A percentile compares a stretch with the other conserved stretches of the same genome.
Evolutionary conservation across 2,329 filamentous ascomycete genomes (phyloP).

Genomic region (Stachybotrys chartarum): DNA sequence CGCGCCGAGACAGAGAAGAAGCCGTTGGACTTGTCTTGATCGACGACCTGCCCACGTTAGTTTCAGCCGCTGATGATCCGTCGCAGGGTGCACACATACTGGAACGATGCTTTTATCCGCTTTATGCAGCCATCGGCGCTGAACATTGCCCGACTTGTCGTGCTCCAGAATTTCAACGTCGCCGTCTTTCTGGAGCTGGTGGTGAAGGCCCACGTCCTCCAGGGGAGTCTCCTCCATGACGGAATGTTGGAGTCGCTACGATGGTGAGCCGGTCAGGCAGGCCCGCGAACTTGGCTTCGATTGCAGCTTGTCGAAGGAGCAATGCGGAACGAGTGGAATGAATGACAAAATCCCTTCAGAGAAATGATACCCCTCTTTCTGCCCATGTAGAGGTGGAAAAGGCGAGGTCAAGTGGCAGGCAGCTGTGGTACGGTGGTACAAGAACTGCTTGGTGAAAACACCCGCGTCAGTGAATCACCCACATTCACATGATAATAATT

Average conservation of each 20-base stretch:
- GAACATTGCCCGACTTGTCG: slow-evolving; percentile 28
- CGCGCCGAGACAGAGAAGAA: slow-evolving; percentile 19
- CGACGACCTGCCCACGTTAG: slow-evolving; percentile 13
- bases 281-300: too few species aligned
- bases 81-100: slow-evolving; percentile 9
- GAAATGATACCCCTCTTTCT: neutral
- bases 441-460: neutral
- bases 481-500: neutral
- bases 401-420: neutral
- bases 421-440: neutral
- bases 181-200: neutral
- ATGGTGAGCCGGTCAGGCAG: too few species aligned
- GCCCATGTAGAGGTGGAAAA: neutral
- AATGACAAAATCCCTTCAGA: neutral
- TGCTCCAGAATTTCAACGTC: slow-evolving; percentile 26
- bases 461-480: neutral
- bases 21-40: slow-evolving; percentile 11
- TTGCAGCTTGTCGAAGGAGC: too few species aligned
- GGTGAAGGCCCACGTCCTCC: neutral
- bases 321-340: neutral
- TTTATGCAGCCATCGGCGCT: slow-evolving; percentile 25
- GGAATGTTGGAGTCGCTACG: neutral
- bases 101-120: slow-evolving; percentile 15
- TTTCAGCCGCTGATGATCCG: neutral
- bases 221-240: neutral